A percentile compares a stretch with the other conserved stretches of the same genome.
These are phyloP conservation scores for Hysterium pulicare DNA, from an alignment of 2,329 filamentous ascomycete species.

Conservation along the genomic window DNA sequence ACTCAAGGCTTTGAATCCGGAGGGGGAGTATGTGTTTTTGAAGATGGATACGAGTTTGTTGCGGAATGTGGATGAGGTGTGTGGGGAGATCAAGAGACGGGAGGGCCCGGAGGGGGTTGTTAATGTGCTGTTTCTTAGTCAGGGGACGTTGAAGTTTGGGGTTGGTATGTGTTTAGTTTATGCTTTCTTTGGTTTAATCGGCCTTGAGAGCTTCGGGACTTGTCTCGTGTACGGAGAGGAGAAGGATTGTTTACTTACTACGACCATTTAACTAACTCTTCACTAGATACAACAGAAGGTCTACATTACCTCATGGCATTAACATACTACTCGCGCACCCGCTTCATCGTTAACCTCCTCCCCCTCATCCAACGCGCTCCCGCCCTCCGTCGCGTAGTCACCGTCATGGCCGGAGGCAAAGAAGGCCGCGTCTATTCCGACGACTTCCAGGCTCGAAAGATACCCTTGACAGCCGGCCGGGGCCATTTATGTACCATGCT, in stretches of 20 bases:
- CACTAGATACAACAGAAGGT: too few species aligned
- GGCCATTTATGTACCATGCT: conserved; percentile 21
- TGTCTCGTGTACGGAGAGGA: too few species aligned
- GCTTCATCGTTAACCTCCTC: conserved; percentile 28
- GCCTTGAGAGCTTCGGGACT: too few species aligned
- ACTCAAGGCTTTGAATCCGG: conserved; percentile 43
- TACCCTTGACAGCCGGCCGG: conserved; percentile 9
- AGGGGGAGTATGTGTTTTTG: conserved; percentile 47
- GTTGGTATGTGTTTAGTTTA: not conserved
- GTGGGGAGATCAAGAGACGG: conserved; percentile 40
- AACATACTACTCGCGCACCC: conserved; percentile 10
- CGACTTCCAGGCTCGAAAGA: conserved; percentile 21
- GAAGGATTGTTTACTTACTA: too few species aligned
- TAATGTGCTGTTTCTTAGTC: conserved; percentile 26
- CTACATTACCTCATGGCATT: conserved; percentile 7
- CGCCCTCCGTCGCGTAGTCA: conserved; percentile 15
- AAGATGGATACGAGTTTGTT: conserved; percentile 47
- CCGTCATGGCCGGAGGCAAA: conserved; percentile 17
- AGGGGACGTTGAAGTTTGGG: not conserved
- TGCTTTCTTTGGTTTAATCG: too few species aligned
- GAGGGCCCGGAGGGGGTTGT: conserved; percentile 43
- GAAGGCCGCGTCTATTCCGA: conserved; percentile 21
- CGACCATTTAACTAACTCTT: too few species aligned
- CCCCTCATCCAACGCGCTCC: conserved; percentile 8
- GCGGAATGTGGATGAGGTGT: conserved; percentile 49